Conservation (phyloP, 139 green algal species). For the Pleodorina starrii region DNA sequence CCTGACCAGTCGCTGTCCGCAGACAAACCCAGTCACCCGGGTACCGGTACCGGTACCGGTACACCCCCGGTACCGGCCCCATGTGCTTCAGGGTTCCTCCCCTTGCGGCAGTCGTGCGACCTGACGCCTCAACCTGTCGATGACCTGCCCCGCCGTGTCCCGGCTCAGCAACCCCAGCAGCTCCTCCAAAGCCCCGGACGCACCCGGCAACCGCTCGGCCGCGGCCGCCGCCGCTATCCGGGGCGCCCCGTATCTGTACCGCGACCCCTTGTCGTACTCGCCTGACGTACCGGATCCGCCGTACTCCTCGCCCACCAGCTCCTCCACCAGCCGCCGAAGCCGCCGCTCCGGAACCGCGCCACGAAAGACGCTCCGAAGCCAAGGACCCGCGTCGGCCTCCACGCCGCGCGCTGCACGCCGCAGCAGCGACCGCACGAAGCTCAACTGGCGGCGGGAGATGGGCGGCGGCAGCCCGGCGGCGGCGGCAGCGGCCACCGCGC, state of each 20-base stretch:
- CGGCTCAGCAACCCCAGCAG: slow-evolving; percentile 11
- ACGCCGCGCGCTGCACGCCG: slow-evolving; percentile 21
- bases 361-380: slow-evolving; percentile 7
- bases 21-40: too few relatives aligned
- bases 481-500: background rate
- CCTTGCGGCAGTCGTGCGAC: background rate
- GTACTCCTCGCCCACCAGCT: slow-evolving; percentile 26
- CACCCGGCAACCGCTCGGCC: background rate
- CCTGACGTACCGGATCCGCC: background rate
- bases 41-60: too few relatives aligned
- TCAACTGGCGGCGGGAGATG: slow-evolving; percentile 1
- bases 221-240: background rate
- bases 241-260: background rate
- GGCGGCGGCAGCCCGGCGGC: slow-evolving; percentile 29
- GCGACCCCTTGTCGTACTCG: background rate
- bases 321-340: slow-evolving; percentile 1
- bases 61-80: too few relatives aligned
- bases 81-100: background rate
- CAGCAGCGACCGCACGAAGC: slow-evolving; percentile 7
- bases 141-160: background rate
- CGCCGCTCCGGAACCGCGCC: background rate
- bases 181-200: background rate
- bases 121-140: background rate
- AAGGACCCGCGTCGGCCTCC: slow-evolving; percentile 3
- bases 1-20: too few relatives aligned